Evolutionary conservation across 495 filamentous ascomycete genomes (phyloP), one percentile per base, ranked within the genome.

Genomic region (Neurospora terricola): DNA sequence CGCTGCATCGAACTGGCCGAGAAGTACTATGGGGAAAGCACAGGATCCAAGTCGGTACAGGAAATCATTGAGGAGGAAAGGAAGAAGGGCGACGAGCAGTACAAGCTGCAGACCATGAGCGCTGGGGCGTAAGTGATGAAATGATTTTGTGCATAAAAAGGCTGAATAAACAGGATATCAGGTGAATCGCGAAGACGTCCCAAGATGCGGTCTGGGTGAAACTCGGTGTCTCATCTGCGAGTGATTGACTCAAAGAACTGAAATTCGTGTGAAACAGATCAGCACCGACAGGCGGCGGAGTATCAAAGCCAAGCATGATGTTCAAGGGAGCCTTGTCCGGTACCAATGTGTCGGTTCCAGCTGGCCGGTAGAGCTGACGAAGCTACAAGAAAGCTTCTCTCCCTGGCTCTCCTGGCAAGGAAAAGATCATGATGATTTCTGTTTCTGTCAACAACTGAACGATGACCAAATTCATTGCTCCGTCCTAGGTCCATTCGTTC

Each of bases 1-100:
- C 86, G 90, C 38, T 95, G 93, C 81, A 95, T 99, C 79, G 89
- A 88, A 73, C 86, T 88, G 38, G 95, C 96, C 8, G 95, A 99
- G 80, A 87, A 89, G 77, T 93, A 96, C 78, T 80, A 88, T 21
- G 80, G 79, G 0, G 78, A 77, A 4, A 75, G 74, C 9, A n/a
- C 48, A 7, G 77, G 76, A 5, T 59, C 71, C 14, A 80, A 80
- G 77, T 78, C 78, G 42, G 79, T 80, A 14, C 78, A 80, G 73
- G 79, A 80, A 7, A 80, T 80, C 6, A 80, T 80, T 54, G 79
- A 80, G 38, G 79, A 80, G 23, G 79, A 80, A 75, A 73, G 79
- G 76, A 73, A 72, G n/a, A 80, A 80, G 74, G 79, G 79, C 11
- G 79, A 80, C 16, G 79, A 80, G 70, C 73, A 76, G 39, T 79